phyloP scores from a whole-genome alignment of 768 basidiomycete species.

The Hemileccinum rubropunctum region DNA sequence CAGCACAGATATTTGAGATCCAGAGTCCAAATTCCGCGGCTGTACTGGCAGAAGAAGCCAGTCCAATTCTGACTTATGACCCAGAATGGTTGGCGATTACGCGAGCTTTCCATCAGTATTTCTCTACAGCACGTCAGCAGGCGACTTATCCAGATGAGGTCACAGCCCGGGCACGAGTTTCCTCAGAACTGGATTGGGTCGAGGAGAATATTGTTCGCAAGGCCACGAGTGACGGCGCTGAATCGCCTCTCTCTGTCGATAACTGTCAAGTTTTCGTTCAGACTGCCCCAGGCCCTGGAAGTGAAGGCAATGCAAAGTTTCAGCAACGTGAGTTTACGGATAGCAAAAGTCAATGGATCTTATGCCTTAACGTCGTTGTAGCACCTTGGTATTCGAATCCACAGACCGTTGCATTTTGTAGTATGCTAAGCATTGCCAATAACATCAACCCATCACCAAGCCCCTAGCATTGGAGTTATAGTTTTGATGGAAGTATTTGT shows the following conservation, averaged over 20 bases:
- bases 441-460: slow-evolving; percentile 45
- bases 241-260: slow-evolving; percentile 34
- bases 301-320: slow-evolving; percentile 39
- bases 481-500: too few relatives aligned
- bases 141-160: slow-evolving; percentile 55
- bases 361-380: slow-evolving; percentile 29
- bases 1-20: slow-evolving; percentile 68
- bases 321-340: slow-evolving; percentile 34
- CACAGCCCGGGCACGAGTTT: slow-evolving; percentile 51
- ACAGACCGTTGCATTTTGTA: slow-evolving; percentile 85
- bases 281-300: slow-evolving; percentile 59
- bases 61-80: slow-evolving; percentile 63
- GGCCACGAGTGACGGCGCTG: not conserved
- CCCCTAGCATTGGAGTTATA: not conserved
- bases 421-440: slow-evolving; percentile 76
- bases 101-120: slow-evolving; percentile 78
- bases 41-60: slow-evolving; percentile 5
- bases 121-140: slow-evolving; percentile 55
- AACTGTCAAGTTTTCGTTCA: slow-evolving; percentile 64
- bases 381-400: slow-evolving; percentile 82
- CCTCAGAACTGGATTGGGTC: slow-evolving; percentile 67
- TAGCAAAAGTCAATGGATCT: not conserved
- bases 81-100: slow-evolving; percentile 94
- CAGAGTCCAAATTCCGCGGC: slow-evolving; percentile 23
- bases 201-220: slow-evolving; percentile 45